A percentile compares a stretch with the other conserved stretches of the same genome.
These are phyloP conservation scores for Miamiensis avidus DNA, from an alignment of 169 alveolate genomes.

Conservation along the genomic window DNA sequence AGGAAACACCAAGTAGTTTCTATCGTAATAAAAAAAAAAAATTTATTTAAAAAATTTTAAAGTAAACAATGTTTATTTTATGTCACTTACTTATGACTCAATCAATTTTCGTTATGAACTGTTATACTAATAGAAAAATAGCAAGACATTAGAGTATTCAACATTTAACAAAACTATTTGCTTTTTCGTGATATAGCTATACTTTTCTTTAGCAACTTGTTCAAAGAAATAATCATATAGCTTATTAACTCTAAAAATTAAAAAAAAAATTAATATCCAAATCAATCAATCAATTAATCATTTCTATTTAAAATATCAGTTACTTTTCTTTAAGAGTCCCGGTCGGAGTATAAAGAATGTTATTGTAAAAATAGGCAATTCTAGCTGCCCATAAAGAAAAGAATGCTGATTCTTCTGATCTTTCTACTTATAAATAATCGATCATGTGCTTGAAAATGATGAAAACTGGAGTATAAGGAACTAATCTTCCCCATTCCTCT, in stretches of 20 bases:
- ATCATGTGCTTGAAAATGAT: neutral
- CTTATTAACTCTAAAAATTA: constrained; percentile 5
- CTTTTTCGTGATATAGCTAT: neutral
- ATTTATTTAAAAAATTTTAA: neutral
- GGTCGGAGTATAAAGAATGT: constrained; percentile 18
- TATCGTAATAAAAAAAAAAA: neutral
- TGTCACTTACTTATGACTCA: neutral
- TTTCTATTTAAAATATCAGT: too few relatives aligned
- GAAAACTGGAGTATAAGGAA: constrained; percentile 10
- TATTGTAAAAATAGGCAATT: neutral
- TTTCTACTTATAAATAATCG: neutral
- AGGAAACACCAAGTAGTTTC: constrained; percentile 57
- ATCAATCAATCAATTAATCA: too few relatives aligned
- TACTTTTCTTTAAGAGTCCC: constrained; percentile 7
- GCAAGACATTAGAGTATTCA: constrained; percentile 20
- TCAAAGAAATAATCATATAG: neutral
- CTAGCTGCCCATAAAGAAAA: neutral
- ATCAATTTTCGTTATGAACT: neutral
- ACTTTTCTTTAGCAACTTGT: neutral
- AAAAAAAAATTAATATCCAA: too few relatives aligned
- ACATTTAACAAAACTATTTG: neutral
- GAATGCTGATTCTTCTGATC: neutral
- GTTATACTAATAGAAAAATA: constrained; percentile 10
- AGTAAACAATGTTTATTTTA: neutral
- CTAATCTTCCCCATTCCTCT: constrained; percentile 20